Base-by-base conservation (phyloP, 805 yeast species). In the Saturnispora bothae region DNA sequence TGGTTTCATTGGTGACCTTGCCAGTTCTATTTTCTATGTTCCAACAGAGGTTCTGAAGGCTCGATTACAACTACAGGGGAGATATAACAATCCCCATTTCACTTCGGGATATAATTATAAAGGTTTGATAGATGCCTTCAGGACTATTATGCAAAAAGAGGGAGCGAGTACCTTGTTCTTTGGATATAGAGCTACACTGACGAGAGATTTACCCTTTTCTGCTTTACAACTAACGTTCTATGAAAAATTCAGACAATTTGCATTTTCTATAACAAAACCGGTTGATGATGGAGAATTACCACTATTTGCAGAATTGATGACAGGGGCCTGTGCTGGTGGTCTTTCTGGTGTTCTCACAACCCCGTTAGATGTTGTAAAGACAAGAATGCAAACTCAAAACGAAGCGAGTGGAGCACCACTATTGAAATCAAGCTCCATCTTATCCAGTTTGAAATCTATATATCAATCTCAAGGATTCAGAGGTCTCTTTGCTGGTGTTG, bases 281-380 rank as follows among this genome's bases (percentile, higher is more conserved):
- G 43, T 14, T 7, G 44, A 51, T n/a, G 40, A 48, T 12, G 46
- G 64, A 38, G 53, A 51, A 3, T 57, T 83, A 38, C 70, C 80
- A 1, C 58, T 80, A 6, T 38, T 65, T 4, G 57, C 70, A 29
- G 98, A 92, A 58, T 63, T 92, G 20, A 43, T 71, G 12, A 86
- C 96, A 0, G 99, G 99, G 39, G 97, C 96, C 1, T 77, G 84
- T 0, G 97, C 98, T 2, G 96, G 96, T 47, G 95, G 95, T 0
- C 60, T 86, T 20, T 94, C 96, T 1, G 96, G 96, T 1, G 68
- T 74, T 1, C 52, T 88, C 16, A 88, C 96, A 0, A 88, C 96
- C 0, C 96, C 96, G 1, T 60, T 84, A 46, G 96, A 88, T 53
- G 96, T 88, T 25, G 76, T 88, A 30, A 88, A 88, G 59, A 88